phyloP scores from a whole-genome alignment of 495 filamentous ascomycete species.

The Penicillium manginii region DNA sequence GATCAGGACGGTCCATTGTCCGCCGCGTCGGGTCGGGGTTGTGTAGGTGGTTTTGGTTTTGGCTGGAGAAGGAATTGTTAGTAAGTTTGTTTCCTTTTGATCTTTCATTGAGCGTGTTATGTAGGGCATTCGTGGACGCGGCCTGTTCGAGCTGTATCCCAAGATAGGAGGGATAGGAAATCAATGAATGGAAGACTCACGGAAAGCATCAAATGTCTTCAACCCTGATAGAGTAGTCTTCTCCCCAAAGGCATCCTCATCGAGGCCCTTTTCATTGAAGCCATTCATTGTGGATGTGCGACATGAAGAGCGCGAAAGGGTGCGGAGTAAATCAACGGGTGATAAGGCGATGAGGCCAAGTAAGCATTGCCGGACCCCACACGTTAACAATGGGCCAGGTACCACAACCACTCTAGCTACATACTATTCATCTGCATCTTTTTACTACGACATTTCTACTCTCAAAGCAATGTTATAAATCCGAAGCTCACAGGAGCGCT shows the following conservation, averaged over 20 bases:
- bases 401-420: neutral
- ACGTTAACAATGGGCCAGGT: conserved; percentile 10
- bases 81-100: conserved; percentile 3
- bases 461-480: neutral
- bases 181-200: conserved; percentile 56
- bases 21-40: conserved; percentile 77
- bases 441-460: neutral
- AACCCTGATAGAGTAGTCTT: conserved; percentile 63
- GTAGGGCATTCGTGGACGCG: neutral
- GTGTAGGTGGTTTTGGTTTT: conserved; percentile 96
- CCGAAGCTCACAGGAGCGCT: conserved; percentile 23
- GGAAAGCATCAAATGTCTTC: conserved; percentile 95
- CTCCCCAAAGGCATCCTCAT: conserved; percentile 79
- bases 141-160: neutral
- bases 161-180: no score
- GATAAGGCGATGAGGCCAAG: conserved; percentile 44
- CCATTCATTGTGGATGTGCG: conserved; percentile 61
- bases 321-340: conserved; percentile 23
- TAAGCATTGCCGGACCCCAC: conserved; percentile 27
- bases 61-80: conserved; percentile 54
- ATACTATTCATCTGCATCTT: no score
- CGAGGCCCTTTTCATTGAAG: conserved; percentile 69
- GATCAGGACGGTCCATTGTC: conserved; percentile 90
- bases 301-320: conserved; percentile 21
- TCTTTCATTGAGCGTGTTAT: neutral